Conservation (phyloP, 2,329 filamentous ascomycete genomes). For the Emergomyces orientalis region DNA sequence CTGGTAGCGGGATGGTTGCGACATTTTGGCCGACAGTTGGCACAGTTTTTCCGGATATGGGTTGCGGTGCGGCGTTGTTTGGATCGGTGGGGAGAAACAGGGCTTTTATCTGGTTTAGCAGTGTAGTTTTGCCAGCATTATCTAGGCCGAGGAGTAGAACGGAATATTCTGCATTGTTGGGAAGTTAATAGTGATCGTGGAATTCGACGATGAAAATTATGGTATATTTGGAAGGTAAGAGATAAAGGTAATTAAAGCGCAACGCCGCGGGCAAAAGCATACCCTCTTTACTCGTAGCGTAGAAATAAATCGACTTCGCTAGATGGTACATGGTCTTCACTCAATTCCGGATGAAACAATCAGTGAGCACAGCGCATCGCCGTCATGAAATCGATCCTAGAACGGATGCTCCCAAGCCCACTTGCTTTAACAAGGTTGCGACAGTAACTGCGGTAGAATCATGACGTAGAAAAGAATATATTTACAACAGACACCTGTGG, state of each 20-base stretch:
- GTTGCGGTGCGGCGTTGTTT: conserved; percentile 39
- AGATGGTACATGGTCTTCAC: conserved; percentile 73
- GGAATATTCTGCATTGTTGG: conserved; percentile 64
- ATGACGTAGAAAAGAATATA: not conserved
- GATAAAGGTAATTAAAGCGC: not conserved
- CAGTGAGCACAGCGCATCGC: conserved; percentile 3
- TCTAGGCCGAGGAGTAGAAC: conserved; percentile 94
- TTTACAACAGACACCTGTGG: not conserved
- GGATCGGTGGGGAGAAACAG: conserved; percentile 50
- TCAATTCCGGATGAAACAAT: not conserved
- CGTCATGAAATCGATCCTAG: not conserved
- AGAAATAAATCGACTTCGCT: conserved; percentile 85
- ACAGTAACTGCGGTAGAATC: not conserved
- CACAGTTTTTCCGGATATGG: conserved; percentile 71
- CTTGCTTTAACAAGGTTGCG: not conserved
- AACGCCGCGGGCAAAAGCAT: conserved; percentile 16
- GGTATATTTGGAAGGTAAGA: not conserved
- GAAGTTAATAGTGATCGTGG: not conserved
- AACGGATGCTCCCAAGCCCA: not conserved
- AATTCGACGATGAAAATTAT: not conserved
- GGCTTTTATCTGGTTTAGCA: conserved; percentile 91
- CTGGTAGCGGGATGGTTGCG: conserved; percentile 76
- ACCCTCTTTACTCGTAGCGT: conserved; percentile 97
- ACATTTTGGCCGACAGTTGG: conserved; percentile 97
- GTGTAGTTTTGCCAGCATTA: conserved; percentile 96